Conservation (phyloP, 805 yeast species). For the Barnettozyma siamensis region DNA sequence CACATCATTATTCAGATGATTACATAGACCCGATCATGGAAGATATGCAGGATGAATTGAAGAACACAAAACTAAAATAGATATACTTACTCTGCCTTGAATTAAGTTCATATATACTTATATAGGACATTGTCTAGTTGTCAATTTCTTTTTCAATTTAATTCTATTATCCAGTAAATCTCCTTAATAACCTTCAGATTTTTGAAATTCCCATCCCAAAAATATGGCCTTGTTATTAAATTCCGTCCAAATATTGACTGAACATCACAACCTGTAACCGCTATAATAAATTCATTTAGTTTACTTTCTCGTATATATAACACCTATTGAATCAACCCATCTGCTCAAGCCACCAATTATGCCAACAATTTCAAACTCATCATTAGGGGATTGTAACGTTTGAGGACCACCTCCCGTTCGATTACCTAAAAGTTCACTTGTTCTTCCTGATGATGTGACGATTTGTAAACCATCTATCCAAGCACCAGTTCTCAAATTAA, state of each 20-base stretch:
- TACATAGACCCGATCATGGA: constrained; percentile 3
- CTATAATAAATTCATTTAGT: neutral
- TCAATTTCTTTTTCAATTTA: too few relatives aligned
- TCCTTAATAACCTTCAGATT: too few relatives aligned
- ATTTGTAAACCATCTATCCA: constrained; percentile 90
- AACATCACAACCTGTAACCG: too few relatives aligned
- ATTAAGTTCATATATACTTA: too few relatives aligned
- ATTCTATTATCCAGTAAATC: too few relatives aligned
- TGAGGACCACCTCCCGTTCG: constrained; percentile 59
- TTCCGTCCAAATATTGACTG: too few relatives aligned
- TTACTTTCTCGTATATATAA: constrained; percentile 42
- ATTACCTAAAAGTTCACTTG: constrained; percentile 61
- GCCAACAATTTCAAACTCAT: constrained; percentile 52
- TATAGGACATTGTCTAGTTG: too few relatives aligned
- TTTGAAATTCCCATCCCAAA: too few relatives aligned
- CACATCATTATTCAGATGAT: neutral
- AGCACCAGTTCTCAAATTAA: constrained; percentile 66
- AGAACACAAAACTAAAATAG: neutral
- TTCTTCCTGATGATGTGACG: constrained; percentile 50
- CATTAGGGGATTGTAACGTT: constrained; percentile 58
- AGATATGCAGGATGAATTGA: constrained; percentile 3
- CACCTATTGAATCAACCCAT: constrained; percentile 76
- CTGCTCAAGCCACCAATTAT: constrained; percentile 59
- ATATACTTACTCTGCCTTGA: too few relatives aligned
- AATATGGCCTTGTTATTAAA: too few relatives aligned